phyloP scores from a whole-genome alignment of 2,329 filamentous ascomycete species.

The Neofusicoccum cordaticola region DNA sequence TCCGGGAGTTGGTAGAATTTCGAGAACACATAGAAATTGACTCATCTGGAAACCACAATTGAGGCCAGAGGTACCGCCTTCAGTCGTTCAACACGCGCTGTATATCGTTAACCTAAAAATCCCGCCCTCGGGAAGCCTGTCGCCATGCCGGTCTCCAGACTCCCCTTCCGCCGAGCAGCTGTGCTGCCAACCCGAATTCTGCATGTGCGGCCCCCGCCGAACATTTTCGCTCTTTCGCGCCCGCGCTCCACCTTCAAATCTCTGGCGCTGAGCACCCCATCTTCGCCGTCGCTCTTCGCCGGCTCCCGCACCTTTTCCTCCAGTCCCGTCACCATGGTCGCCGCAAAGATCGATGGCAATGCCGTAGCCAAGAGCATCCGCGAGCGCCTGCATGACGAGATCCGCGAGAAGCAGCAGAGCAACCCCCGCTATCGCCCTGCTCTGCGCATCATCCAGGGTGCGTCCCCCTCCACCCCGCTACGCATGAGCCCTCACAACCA shows the following conservation, averaged over 20 bases:
- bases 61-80: not conserved
- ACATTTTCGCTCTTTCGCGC: slow-evolving; percentile 6
- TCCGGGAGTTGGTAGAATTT: slow-evolving; percentile 6
- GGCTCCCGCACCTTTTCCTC: slow-evolving; percentile 43
- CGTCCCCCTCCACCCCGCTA: slow-evolving; percentile 26
- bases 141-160: slow-evolving; percentile 8
- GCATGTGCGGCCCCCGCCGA: slow-evolving; percentile 7
- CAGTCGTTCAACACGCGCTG: slow-evolving; percentile 17
- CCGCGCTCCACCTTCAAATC: slow-evolving; percentile 9
- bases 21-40: slow-evolving; percentile 6
- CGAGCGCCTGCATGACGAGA: slow-evolving; percentile 74
- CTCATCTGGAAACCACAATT: slow-evolving; percentile 8
- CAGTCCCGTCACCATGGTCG: slow-evolving; percentile 68
- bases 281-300: slow-evolving; percentile 3
- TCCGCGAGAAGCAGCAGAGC: slow-evolving; percentile 72
- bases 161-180: slow-evolving; percentile 10
- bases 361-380: slow-evolving; percentile 91
- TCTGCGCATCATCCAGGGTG: slow-evolving; percentile 93
- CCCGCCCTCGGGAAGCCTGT: slow-evolving; percentile 9
- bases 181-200: not conserved
- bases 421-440: slow-evolving; percentile 88
- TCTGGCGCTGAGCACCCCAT: slow-evolving; percentile 10
- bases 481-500: not conserved
- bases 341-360: slow-evolving; percentile 90
- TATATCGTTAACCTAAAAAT: not conserved